phyloP scores from a whole-genome alignment of 2,329 filamentous ascomycete species.

The Lachnellula arida region DNA sequence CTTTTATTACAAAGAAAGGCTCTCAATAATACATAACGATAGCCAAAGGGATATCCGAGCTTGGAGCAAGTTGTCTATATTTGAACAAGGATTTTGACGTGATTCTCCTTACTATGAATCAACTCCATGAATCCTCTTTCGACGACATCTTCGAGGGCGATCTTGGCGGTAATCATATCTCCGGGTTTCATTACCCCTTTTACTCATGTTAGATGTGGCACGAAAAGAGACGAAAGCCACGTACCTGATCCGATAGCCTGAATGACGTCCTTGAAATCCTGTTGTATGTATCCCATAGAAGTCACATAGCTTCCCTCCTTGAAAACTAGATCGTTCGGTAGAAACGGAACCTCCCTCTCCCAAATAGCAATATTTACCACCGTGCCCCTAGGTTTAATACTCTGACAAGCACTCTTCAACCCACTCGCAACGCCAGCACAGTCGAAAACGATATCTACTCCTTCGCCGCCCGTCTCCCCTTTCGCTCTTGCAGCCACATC shows the following conservation, averaged over 20 bases:
- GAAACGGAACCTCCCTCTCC: constrained; percentile 50
- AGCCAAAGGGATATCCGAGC: no score
- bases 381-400: constrained; percentile 49
- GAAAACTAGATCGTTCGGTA: constrained; percentile 49
- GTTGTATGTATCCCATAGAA: constrained; percentile 18
- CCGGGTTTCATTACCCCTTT: constrained; percentile 46
- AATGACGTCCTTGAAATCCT: constrained; percentile 55
- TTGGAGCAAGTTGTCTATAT: constrained; percentile 1
- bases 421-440: constrained; percentile 55
- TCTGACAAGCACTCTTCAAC: constrained; percentile 38
- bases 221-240: constrained; percentile 2
- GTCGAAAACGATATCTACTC: constrained; percentile 57
- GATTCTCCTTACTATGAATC: constrained; percentile 54
- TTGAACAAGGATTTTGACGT: constrained; percentile 59
- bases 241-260: constrained; percentile 39
- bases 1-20: no score
- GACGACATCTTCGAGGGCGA: constrained; percentile 50
- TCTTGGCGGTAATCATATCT: constrained; percentile 57
- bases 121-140: constrained; percentile 53
- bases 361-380: constrained; percentile 63
- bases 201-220: not conserved
- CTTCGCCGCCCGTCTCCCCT: constrained; percentile 44
- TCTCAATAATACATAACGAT: no score
- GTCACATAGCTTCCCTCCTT: constrained; percentile 49
- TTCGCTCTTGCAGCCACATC: constrained; percentile 43